Evolutionary conservation across 495 filamentous ascomycete species (phyloP), one percentile per base, ranked within the genome.

Genomic region (Penicillium desertorum): DNA sequence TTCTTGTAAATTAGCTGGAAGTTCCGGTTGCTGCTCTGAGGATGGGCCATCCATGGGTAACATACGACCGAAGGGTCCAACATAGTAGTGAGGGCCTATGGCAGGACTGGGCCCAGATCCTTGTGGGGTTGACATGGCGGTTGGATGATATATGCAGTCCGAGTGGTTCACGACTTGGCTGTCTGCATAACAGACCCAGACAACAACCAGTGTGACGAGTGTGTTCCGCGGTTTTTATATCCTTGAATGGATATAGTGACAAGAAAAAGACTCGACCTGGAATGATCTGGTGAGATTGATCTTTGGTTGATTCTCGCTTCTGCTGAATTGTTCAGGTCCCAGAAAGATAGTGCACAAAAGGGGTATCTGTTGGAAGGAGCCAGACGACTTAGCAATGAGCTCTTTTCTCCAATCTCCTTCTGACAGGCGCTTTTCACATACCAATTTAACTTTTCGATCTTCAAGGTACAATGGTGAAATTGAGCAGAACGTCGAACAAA

Each of bases 41-140:
- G 65, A 61, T 51, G 62, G 59, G 34, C 62, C 54, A 54, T 75
- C 69, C 51, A 39, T 63, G 60, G 77, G 72, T 67, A 77, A 78
- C 71, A 74, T 79, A 73, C 75, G 72, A 66, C 79, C 77, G 63
- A 79, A 81, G 46, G 72, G 72, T 66, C 77, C 77, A 57, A 69
- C 70, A 60, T 75, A 75, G 58, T 72, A 78, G 53, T 63, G 59
- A 29, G 64, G 23, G 45, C 27, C 9, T 48, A 19, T 8, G 16
- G 22, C 44, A 29, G 45, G 32, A 19, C 27, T 9, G 45, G 29
- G 32, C n/a, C 45, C 45, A 32, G 45, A 48, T 48, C 50, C 51
- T 53, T 39, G 25, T 11, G 36, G n/a, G 20, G 6, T 25, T 44
- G 73, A 74, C 77, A 80, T 80, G 66, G 62, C 61, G 20, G 6